Conservation (phyloP, 352 stramenopile species). For the Pythium rishiriense region DNA sequence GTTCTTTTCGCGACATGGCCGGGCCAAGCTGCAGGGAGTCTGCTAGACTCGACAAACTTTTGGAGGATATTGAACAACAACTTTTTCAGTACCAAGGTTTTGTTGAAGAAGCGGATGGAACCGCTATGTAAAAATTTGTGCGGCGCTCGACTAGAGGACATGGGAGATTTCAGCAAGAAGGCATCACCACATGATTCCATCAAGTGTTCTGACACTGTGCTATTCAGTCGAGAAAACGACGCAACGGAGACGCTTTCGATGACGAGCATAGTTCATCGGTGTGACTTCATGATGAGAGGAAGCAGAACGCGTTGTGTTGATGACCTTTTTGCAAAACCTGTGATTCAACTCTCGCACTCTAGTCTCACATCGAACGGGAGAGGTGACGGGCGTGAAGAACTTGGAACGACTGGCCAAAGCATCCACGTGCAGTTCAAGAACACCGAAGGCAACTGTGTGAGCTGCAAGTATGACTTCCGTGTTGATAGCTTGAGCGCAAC, state of each 20-base stretch:
- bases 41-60: constrained; percentile 77
- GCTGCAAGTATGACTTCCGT: constrained; percentile 23
- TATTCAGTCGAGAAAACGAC: constrained; percentile 49
- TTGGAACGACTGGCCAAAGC: neutral
- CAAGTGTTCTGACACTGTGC: constrained; percentile 62
- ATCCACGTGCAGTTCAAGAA: constrained; percentile 25
- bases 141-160: constrained; percentile 65
- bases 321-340: constrained; percentile 47
- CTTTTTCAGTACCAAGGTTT: constrained; percentile 64
- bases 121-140: constrained; percentile 66
- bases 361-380: neutral
- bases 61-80: constrained; percentile 71
- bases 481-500: neutral
- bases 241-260: constrained; percentile 38
- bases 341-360: constrained; percentile 46
- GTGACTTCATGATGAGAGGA: constrained; percentile 78
- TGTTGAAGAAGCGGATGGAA: constrained; percentile 76
- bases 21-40: constrained; percentile 59
- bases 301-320: constrained; percentile 65
- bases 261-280: constrained; percentile 64
- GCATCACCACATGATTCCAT: constrained; percentile 44
- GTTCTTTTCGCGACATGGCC: constrained; percentile 85
- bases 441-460: constrained; percentile 16
- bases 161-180: constrained; percentile 50
- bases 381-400: neutral